Percentiles rank a stretch among this genome's conserved stretches.
phyloP scores from a whole-genome alignment of 163 green algal species.

The Scenedesmus sp. region DNA sequence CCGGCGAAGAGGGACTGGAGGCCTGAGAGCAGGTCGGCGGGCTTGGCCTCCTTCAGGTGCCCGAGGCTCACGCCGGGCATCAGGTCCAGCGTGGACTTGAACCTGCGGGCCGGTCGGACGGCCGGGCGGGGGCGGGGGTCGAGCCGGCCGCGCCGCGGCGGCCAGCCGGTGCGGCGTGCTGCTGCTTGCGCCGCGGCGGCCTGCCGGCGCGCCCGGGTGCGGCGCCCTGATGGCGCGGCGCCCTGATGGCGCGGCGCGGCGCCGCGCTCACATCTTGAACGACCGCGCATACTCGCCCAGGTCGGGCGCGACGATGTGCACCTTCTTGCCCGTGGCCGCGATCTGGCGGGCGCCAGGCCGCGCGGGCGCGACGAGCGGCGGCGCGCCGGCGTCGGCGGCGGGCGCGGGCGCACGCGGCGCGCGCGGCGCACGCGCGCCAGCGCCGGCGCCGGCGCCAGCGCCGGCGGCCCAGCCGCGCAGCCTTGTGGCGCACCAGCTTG shows the following conservation, averaged over 20 bases:
- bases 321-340: constrained; percentile 55
- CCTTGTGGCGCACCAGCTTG: constrained; percentile 48
- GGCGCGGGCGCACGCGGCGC: too few species aligned
- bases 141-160: too few species aligned
- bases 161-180: background rate
- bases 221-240: background rate
- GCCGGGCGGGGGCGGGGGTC: too few species aligned
- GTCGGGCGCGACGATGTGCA: constrained; percentile 76
- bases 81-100: constrained; percentile 73
- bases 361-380: too few species aligned
- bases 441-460: too few species aligned
- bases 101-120: constrained; percentile 52
- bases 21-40: constrained; percentile 26
- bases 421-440: background rate
- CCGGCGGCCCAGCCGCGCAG: background rate
- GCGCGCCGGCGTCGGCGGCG: too few species aligned
- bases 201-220: background rate
- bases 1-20: constrained; percentile 53
- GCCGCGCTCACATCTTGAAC: constrained; percentile 73
- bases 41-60: constrained; percentile 72
- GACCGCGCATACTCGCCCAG: constrained; percentile 80
- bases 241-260: background rate
- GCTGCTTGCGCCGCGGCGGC: background rate
- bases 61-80: constrained; percentile 76
- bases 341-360: too few species aligned